Evolutionary conservation across 1,284 basidiomycete species (phyloP).

Genomic region (Trichosporon faecale): DNA sequence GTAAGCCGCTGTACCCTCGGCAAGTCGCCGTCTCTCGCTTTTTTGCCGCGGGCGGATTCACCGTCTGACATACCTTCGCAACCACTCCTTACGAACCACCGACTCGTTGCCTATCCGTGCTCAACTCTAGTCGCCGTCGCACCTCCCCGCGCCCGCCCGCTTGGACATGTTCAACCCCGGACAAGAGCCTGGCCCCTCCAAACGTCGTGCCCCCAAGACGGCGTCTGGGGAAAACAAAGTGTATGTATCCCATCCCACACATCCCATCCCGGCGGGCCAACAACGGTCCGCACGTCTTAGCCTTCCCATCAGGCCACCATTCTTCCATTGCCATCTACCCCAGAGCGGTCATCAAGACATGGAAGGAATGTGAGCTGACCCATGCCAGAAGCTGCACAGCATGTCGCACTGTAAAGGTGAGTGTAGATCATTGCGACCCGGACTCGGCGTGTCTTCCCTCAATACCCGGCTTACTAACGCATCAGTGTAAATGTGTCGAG

Average conservation of each 20-base stretch:
- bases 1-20: not conserved
- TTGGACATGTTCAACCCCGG: constrained; percentile 8
- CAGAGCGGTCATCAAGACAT: not conserved
- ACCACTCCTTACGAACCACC: constrained; percentile 6
- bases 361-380: not conserved
- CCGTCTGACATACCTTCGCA: constrained; percentile 6
- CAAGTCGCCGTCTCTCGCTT: constrained; percentile 9
- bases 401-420: constrained; percentile 23
- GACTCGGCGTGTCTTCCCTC: not conserved
- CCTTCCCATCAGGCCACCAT: not conserved
- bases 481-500: constrained; percentile 27
- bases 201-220: constrained; percentile 15
- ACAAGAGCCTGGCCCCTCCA: constrained; percentile 8
- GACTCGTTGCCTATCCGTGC: constrained; percentile 7
- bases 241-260: constrained; percentile 3
- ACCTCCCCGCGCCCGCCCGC: not conserved
- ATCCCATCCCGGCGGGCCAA: not conserved
- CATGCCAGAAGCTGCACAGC: constrained; percentile 22
- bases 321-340: not conserved
- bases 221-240: constrained; percentile 19
- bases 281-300: not conserved
- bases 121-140: constrained; percentile 4
- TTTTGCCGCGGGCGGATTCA: not conserved
- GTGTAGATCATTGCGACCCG: not conserved
- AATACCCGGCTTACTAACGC: not conserved